Base-by-base conservation (phyloP, 2,329 filamentous ascomycete genomes). In the Trichoderma breve region DNA sequence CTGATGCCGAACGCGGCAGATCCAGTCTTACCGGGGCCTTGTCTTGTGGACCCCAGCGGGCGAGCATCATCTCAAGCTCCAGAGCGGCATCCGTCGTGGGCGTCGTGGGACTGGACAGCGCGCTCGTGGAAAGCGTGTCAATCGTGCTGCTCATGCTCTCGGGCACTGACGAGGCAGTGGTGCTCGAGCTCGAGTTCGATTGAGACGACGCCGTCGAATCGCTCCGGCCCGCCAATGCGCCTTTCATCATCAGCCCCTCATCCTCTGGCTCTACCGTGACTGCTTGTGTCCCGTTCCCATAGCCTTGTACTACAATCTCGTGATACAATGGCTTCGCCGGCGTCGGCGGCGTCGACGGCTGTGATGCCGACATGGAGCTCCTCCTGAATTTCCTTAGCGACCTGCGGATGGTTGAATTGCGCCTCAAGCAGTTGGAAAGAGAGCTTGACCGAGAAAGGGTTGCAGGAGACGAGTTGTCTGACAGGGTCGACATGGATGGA, bases 281-380 rank as follows among this genome's bases (percentile, higher is more conserved):
- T 2, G 79, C 75, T 43, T 86, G 85, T 3, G 83, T 86, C 1
- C 86, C 86, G 63, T 88, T 88, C 11, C 86, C 87, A 72, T 89
- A 88, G 0, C 86, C 85, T 5, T 84, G 82, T 7, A 88, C 82
- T 0, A 88, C 79, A 32, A 88, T 88, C 75, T 89, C 87, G 68
- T 86, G 84, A 72, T 85, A 84, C 0, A 77, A 74, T 1, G 74
- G 76, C 58, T 73, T 78, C 36, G 72, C 60, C 24, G 60, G 60
- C 32, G 28, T 5, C n/a, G 75, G 73, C 26, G 74, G 21, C 2
- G 76, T 68, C 12, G 74, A 71, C 0, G 73, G 69, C 18, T 75
- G 74, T 0, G 76, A 71, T 3, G 76, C 73, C 0, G 75, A 74
- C 4, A 70, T 72, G 1, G 76, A 71, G 1, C 75, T 74, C 6